Evolutionary conservation across 192 early-diverging fungal species (phyloP).

Genomic region (Coemansia pectinata): DNA sequence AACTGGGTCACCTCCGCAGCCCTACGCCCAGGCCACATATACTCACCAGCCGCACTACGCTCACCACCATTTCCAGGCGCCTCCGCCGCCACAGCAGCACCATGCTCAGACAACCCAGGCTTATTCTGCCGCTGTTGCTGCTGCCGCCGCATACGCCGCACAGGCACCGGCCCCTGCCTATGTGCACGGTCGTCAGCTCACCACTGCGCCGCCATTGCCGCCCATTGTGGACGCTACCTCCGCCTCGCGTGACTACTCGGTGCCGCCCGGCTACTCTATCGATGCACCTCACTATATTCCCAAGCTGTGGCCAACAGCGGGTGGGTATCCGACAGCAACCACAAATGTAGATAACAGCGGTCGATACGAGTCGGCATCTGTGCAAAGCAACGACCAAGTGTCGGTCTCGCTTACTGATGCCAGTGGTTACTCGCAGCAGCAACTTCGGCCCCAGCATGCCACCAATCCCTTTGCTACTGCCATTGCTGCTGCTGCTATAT

Average conservation of each 20-base stretch:
- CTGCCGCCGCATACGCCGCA: neutral
- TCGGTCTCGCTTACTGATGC: conserved; percentile 42
- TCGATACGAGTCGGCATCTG: conserved; percentile 35
- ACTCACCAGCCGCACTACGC: conserved; percentile 19
- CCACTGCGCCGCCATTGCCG: conserved; percentile 7
- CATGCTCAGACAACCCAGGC: conserved; percentile 15
- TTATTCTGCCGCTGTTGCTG: neutral
- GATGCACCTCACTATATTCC: neutral
- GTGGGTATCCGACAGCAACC: conserved; percentile 21
- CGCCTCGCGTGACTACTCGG: conserved; percentile 8
- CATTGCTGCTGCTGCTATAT: conserved; percentile 10
- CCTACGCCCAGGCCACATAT: conserved; percentile 4
- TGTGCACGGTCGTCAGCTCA: conserved; percentile 5
- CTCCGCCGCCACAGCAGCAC: conserved; percentile 14
- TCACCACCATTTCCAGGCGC: conserved; percentile 18
- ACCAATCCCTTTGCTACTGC: neutral
- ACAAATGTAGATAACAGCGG: conserved; percentile 10
- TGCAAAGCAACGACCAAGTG: conserved; percentile 44
- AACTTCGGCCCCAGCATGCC: conserved; percentile 16
- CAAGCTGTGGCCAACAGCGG: conserved; percentile 11
- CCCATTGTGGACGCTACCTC: conserved; percentile 1
- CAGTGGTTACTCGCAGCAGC: conserved; percentile 42
- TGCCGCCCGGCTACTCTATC: neutral
- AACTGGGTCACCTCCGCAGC: neutral
- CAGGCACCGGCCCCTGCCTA: neutral